Evolutionary conservation across 1,284 basidiomycete genomes (phyloP), one percentile per base, ranked within the genome.

Genomic region (Apiotrichum siamense): DNA sequence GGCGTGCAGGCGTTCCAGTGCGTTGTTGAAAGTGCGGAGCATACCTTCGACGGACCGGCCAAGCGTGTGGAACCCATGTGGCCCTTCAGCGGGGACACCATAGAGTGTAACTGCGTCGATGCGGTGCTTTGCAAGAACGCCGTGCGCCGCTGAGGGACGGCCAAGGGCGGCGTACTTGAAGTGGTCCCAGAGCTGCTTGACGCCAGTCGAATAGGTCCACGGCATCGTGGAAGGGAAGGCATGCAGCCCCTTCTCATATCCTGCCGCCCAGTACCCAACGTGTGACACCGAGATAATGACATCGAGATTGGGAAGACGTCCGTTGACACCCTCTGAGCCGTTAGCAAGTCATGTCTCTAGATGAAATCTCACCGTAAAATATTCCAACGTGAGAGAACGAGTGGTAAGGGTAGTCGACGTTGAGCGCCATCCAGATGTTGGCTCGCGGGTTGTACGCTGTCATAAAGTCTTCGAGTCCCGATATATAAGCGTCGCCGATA

Each of bases 401-500:
- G 72, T 98, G 94, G 2, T 88, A 87, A 2, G 93, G 90, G 68
- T 97, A 98, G 71, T 98, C 96, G 51, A 99, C 82, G 60, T 88
- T 88, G 32, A 98, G 75, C 7, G 89, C 91, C 3, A 88, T 94
- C 96, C 96, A 99, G 39, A 97, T 87, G 4, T 90, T 85, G 2
- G 77, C 77, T 4, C 86, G 87, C 25, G 82, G 84, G 69, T 96
- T 88, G 68, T 96, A 97, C 4, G 82, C 78, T 43, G 79, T 82
- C 25, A 96, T 77, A 84, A 89, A 99, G 1, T 90, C 92, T 55
- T 96, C 86, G 78, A 92, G 86, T 3, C 96, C 96, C 44, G 91
- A 86, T 26, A 92, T 71, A 67, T 94, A 83, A 1, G 84, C 89
- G 59, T 97, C 94, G 44, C 86, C 86, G 54, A 97, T 76, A 25